Base-by-base conservation (phyloP, 768 basidiomycete genomes). In the Agaricus subrufescens region DNA sequence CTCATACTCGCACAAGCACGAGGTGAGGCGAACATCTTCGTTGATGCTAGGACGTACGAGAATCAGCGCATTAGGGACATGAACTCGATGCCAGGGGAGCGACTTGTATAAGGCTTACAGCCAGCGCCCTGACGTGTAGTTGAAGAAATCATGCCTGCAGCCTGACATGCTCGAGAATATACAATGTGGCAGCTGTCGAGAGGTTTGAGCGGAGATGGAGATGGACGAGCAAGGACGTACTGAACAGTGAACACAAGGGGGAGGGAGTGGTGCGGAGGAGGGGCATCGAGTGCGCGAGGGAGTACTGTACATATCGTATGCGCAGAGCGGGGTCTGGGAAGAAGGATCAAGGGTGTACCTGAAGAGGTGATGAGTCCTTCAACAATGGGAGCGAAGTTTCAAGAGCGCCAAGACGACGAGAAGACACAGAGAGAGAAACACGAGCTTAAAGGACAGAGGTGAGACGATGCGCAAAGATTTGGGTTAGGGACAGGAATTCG, bases 51-150 rank as follows among this genome's bases (percentile, higher is more conserved):
- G 66, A 68, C 39, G 60, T 50, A 52, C 58, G 42, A 54, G 58
- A 67, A 19, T 19, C 19, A 19, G 19, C 19, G 19, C 19, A 19
- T 59, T 58, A 68, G 43, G 58, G 60, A 50, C 71, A 60, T 67
- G 67, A 68, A 26, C 63, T 62, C 65, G 61, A 66, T 54, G 19
- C 44, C n/a, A 59, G 19, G 31, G 62, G 62, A 62, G 66, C 50
- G 66, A 63, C 10, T 65, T 65, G 66, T 63, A 42, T 58, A 58
- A 67, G 66, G 70, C 71, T 75, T 71, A 73, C 75, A 77, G 34
- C 71, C 71, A 78, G 4, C 69, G 66, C 49, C 76, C 76, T 42
- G 75, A 69, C 4, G 76, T 69, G 52, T 77, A 77, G 46, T 76
- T 56, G 61, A 73, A 78, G 56, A 76, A 63, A 51, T 75, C 66